Conservation (phyloP, 169 alveolate species). For the Plasmodium inui region DNA sequence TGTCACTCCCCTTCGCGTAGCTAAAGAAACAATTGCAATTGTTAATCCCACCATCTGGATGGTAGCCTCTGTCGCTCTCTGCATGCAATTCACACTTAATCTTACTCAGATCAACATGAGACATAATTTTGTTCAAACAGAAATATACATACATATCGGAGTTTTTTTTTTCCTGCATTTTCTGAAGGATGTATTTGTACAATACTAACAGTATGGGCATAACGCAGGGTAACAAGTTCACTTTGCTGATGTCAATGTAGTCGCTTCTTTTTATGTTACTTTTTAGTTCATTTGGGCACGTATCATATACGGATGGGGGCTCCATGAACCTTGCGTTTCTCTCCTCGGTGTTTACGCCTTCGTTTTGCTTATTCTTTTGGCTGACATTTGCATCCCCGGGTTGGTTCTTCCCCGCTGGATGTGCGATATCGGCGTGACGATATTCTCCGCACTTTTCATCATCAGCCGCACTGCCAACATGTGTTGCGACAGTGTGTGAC, state of each 20-base stretch:
- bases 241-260: slow-evolving; percentile 49
- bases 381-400: not conserved
- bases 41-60: not conserved
- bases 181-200: slow-evolving; percentile 24
- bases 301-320: not conserved
- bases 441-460: not conserved
- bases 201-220: slow-evolving; percentile 39
- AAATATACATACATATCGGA: slow-evolving; percentile 44
- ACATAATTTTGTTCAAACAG: slow-evolving; percentile 41
- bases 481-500: not conserved
- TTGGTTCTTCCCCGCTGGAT: not conserved
- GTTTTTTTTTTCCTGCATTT: slow-evolving; percentile 13
- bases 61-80: not conserved
- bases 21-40: slow-evolving; percentile 31
- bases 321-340: not conserved
- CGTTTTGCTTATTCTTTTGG: not conserved
- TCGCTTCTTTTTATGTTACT: not conserved
- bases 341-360: not conserved
- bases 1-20: slow-evolving; percentile 11
- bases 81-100: slow-evolving; percentile 61
- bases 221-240: slow-evolving; percentile 57
- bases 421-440: not conserved
- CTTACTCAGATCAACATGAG: slow-evolving; percentile 19
- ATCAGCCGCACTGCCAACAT: not conserved
- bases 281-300: not conserved